phyloP scores from a whole-genome alignment of 2,329 filamentous ascomycete genomes.

The Gaeumannomyces sp. region DNA sequence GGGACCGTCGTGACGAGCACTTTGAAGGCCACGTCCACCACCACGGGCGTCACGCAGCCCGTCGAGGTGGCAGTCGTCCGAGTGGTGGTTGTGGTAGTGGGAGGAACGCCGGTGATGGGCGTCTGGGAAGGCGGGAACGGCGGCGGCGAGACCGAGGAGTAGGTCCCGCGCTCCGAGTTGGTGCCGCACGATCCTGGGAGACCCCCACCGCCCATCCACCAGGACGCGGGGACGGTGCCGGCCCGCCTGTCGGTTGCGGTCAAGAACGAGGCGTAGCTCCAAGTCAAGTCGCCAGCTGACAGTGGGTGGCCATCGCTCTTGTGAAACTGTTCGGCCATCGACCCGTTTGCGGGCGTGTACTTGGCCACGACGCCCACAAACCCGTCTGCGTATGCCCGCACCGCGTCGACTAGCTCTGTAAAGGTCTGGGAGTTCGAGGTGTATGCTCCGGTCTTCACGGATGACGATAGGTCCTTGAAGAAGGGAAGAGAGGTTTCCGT shows the following conservation, averaged over 20 bases:
- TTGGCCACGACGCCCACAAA: slow-evolving; percentile 56
- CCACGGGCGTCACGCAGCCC: slow-evolving; percentile 7
- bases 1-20: slow-evolving; percentile 48
- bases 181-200: slow-evolving; percentile 44
- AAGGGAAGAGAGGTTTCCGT: slow-evolving; percentile 61
- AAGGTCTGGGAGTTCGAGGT: slow-evolving; percentile 39
- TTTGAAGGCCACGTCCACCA: slow-evolving; percentile 50
- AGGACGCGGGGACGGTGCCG: slow-evolving; percentile 48
- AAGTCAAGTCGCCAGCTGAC: slow-evolving; percentile 63
- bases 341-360: slow-evolving; percentile 58
- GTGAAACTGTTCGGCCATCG: slow-evolving; percentile 61
- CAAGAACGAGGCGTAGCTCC: slow-evolving; percentile 67
- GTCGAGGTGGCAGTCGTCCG: slow-evolving; percentile 8
- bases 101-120: slow-evolving; percentile 27
- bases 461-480: slow-evolving; percentile 60
- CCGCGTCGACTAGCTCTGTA: slow-evolving; percentile 49
- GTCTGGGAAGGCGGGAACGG: slow-evolving; percentile 45
- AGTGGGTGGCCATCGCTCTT: slow-evolving; percentile 45
- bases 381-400: slow-evolving; percentile 51
- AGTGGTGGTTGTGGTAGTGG: slow-evolving; percentile 23
- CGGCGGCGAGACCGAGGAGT: slow-evolving; percentile 40
- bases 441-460: slow-evolving; percentile 57
- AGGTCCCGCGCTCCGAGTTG: slow-evolving; percentile 42
- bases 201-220: slow-evolving; percentile 41
- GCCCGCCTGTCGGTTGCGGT: slow-evolving; percentile 54